A percentile compares a stretch with the other conserved stretches of the same genome.
Conservation (phyloP, 1,284 basidiomycete species). For the Malassezia japonica region DNA sequence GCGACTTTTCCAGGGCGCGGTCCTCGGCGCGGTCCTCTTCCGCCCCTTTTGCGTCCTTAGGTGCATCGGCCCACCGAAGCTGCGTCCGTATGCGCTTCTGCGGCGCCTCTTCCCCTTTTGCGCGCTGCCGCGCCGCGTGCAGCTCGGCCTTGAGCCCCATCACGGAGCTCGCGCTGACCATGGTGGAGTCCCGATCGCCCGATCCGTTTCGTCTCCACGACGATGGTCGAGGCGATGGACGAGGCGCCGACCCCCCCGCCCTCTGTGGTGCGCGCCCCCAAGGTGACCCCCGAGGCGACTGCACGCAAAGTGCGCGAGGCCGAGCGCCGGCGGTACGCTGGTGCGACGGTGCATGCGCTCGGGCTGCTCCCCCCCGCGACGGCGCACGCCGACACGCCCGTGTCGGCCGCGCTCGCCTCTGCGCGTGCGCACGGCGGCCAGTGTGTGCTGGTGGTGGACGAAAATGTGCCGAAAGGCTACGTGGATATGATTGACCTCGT, state of each 20-base stretch:
- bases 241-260: background rate
- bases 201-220: background rate
- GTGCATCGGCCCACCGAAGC: background rate
- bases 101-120: background rate
- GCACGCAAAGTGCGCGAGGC: background rate
- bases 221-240: background rate
- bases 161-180: conserved; percentile 19
- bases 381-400: background rate
- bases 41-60: background rate
- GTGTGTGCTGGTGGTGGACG: conserved; percentile 18
- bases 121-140: conserved; percentile 19
- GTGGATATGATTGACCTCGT: conserved; percentile 35
- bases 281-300: background rate
- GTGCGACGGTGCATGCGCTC: conserved; percentile 4
- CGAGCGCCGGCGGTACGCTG: background rate
- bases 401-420: conserved; percentile 1
- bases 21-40: background rate
- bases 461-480: conserved; percentile 35
- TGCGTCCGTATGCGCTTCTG: background rate
- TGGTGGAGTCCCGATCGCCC: conserved; percentile 4
- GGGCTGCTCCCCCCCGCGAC: conserved; percentile 6
- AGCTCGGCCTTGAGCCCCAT: conserved; percentile 26
- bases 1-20: conserved; percentile 57
- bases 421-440: conserved; percentile 12
- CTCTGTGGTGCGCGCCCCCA: background rate